Conservation (phyloP, 2,329 filamentous ascomycete genomes). For the Microcyclospora tardicrescens region DNA sequence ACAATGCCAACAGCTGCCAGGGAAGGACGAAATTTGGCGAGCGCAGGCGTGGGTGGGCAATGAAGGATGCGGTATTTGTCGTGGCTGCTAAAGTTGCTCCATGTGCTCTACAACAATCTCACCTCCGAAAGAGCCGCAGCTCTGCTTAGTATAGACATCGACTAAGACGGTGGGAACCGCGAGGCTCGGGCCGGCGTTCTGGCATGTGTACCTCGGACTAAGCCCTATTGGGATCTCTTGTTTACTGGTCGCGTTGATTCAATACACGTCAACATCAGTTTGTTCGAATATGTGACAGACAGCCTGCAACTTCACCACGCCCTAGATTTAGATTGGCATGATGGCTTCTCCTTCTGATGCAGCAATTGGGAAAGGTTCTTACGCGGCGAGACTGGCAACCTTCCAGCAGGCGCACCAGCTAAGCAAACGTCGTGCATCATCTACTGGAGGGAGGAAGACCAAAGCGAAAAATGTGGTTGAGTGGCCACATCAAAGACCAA, state of each 20-base stretch:
- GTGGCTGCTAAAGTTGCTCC: too few species aligned
- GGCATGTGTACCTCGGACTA: too few species aligned
- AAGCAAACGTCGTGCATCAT: slow-evolving; percentile 58
- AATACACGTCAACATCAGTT: neutral
- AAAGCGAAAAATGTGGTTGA: slow-evolving; percentile 38
- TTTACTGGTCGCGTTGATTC: neutral
- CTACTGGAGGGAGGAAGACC: slow-evolving; percentile 34
- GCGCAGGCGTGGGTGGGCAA: neutral
- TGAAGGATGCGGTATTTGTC: too few species aligned
- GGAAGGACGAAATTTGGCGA: slow-evolving; percentile 1
- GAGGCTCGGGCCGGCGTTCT: too few species aligned
- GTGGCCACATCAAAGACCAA: slow-evolving; percentile 68
- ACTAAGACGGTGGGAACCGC: too few species aligned
- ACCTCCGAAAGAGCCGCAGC: too few species aligned
- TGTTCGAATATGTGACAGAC: neutral
- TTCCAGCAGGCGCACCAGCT: slow-evolving; percentile 55
- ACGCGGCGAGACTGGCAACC: slow-evolving; percentile 65
- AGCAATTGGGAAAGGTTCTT: slow-evolving; percentile 40
- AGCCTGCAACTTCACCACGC: too few species aligned
- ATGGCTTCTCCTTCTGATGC: too few species aligned
- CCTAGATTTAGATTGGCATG: too few species aligned
- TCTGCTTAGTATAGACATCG: too few species aligned
- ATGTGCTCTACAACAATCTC: too few species aligned
- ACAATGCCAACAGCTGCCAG: neutral
- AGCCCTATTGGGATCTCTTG: too few species aligned